Base-by-base conservation (phyloP, 768 basidiomycete genomes). In the Tylopilus vinaceipallidus region DNA sequence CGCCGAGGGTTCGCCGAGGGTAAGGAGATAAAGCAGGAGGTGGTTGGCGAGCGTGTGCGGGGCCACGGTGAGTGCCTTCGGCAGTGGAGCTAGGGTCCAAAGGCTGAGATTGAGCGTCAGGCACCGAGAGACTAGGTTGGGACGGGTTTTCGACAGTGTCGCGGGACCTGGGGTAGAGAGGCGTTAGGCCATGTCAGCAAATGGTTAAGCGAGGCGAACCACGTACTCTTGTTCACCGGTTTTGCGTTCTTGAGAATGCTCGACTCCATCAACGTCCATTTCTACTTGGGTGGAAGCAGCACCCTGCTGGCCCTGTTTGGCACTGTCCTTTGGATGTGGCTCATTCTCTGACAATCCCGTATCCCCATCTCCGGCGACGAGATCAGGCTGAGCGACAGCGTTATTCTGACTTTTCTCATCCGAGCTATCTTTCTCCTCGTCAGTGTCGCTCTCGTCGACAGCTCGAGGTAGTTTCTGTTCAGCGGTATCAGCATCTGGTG, bases 1-100 rank as follows among this genome's bases (percentile, higher is more conserved):
- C 93, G 26, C 93, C 93, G 3, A 94, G 81, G 55, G 82, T 88
- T 42, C 92, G 89, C 32, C 84, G 68, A 4, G 85, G 82, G 57
- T 88, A 83, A 27, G 69, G 65, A 27, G 66, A 47, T 9, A 67
- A 58, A 4, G 32, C 45, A 46, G 71, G 71, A 24, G 60, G 64
- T 22, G 77, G 73, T 6, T 69, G 71, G 39, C 70, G 72, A 14
- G 75, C 67, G 19, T 71, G 55, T 9, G 67, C 68, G 16, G 68
- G 69, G 12, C 80, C 80, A 41, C 75, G 70, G 49, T 81, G 76
- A 10, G 68, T 55, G 41, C 79, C 79, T 50, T 70, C 67, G 30
- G 73, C 53, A 22, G 70, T 69, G 35, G 75, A 53, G 30, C 72
- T 74, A 8, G 67, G 58, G 12, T 59, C 60, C 26, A 58, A 37